Evolutionary conservation across 2,329 filamentous ascomycete genomes (phyloP), one percentile per base, ranked within the genome.

Genomic region (Ophiostoma ulmi): DNA sequence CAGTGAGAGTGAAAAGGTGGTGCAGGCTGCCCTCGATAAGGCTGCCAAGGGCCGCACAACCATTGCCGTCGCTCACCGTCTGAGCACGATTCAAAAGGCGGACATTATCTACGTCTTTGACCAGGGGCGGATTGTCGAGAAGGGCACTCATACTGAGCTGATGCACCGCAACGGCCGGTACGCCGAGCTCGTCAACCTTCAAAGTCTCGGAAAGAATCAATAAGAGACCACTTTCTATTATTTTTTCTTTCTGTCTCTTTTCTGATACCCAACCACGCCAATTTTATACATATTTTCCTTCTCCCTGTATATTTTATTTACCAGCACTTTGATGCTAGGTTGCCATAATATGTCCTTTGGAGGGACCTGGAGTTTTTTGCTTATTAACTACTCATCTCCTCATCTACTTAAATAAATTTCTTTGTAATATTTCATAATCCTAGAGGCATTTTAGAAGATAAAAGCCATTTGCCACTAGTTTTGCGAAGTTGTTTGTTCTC

Each of bases 71-170:
- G 95, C 95, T 3, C 94, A 99, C 80, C 86, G 95, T 35, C 82
- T 99, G 6, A 93, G 89, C 77, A 97, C 95, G 0, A 97, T 98
- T 72, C 93, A 97, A 78, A 94, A 95, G 78, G 94, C 94, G 0
- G 94, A 98, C 77, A 82, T 94, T 67, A 98, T 98, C 75, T 97
- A 96, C 74, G 94, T 98, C n/a, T 95, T 98, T 78, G 94, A 97
- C 79, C 89, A 92, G 76, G 95, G 94, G 8, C 86, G 88, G 72
- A 87, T 98, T 63, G 91, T 96, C 1, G 94, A 98, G 82, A 86
- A 87, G 75, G 94, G 94, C 5, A 93, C 88, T 10, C 94, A 98
- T 77, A 76, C 81, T 0, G 91, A 93, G 77, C 78, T 94, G 75
- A 88, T 91, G 85, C 85, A 83, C 74, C 85, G 83, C 77, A 88